Percentiles rank a stretch among this genome's conserved stretches.
These are phyloP conservation scores for Xerocomus nothofagi DNA, from an alignment of 1,284 basidiomycete genomes.

Conservation along the genomic window DNA sequence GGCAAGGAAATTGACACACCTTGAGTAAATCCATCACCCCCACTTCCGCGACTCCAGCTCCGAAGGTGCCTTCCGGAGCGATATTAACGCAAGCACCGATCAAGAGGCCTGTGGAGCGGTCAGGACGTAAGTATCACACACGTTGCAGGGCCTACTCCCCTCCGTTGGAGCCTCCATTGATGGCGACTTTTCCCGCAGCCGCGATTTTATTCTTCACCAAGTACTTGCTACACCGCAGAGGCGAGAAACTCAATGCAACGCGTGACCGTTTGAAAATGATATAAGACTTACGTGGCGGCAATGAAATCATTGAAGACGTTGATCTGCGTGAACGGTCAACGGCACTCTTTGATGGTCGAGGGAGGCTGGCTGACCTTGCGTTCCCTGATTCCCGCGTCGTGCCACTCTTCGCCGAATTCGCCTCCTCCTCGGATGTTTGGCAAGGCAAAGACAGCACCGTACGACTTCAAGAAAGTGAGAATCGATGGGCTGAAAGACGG, in stretches of 20 bases:
- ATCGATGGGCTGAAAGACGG: conserved; percentile 75
- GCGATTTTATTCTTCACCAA: conserved; percentile 73
- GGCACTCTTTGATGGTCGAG: neutral
- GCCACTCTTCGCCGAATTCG: conserved; percentile 86
- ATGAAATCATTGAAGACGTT: conserved; percentile 85
- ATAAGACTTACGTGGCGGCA: conserved; percentile 62
- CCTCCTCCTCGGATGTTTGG: conserved; percentile 81
- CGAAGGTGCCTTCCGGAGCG: conserved; percentile 75
- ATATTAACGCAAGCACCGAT: conserved; percentile 81
- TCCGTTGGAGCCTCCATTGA: conserved; percentile 80
- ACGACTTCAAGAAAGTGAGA: conserved; percentile 75
- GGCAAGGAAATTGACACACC: conserved; percentile 37
- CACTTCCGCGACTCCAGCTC: conserved; percentile 78
- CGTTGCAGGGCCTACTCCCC: conserved; percentile 42
- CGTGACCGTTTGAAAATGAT: neutral
- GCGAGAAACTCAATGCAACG: neutral
- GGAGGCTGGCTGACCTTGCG: conserved; percentile 53
- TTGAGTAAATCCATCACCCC: conserved; percentile 83
- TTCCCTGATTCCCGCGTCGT: conserved; percentile 68
- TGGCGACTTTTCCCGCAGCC: conserved; percentile 70
- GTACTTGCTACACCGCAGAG: conserved; percentile 49
- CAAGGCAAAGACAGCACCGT: conserved; percentile 73
- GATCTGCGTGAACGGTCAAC: conserved; percentile 40
- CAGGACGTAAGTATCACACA: conserved; percentile 4
- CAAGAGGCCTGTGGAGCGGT: conserved; percentile 55